Percentiles rank a stretch among this genome's conserved stretches.
phyloP scores from a whole-genome alignment of 2,329 filamentous ascomycete genomes.

The Paraphoma chrysanthemicola region DNA sequence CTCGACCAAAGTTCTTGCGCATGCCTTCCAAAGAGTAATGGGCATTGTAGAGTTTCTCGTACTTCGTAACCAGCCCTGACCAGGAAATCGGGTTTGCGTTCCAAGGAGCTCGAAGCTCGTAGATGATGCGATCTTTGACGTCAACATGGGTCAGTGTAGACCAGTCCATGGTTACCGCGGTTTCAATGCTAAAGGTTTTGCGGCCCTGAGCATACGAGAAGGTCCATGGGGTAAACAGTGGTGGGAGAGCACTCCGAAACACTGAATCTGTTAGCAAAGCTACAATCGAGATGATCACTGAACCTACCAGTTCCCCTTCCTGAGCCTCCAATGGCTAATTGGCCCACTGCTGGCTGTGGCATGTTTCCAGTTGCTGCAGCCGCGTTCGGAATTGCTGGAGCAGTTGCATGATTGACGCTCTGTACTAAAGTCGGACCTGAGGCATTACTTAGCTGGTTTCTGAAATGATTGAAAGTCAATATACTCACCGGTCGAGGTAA shows the following conservation, averaged over 20 bases:
- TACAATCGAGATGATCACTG: too few species aligned
- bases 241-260: not conserved
- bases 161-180: not conserved
- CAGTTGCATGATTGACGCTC: too few species aligned
- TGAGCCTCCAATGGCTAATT: too few species aligned
- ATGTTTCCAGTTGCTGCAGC: too few species aligned
- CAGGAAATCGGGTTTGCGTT: not conserved
- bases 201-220: not conserved
- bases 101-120: not conserved
- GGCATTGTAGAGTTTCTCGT: too few species aligned
- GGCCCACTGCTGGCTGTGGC: too few species aligned
- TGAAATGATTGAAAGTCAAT: too few species aligned
- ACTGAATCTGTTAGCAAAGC: not conserved
- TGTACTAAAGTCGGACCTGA: too few species aligned
- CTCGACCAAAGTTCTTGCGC: constrained; percentile 16
- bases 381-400: too few species aligned
- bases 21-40: constrained; percentile 3
- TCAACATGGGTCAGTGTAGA: not conserved
- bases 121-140: not conserved
- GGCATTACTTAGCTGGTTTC: too few species aligned
- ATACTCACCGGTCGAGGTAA: not conserved
- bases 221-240: not conserved
- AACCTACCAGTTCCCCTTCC: too few species aligned
- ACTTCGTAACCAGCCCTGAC: not conserved
- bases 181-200: not conserved